phyloP scores from a whole-genome alignment of 208 protist species.

The Acanthamoeba castellanii region DNA sequence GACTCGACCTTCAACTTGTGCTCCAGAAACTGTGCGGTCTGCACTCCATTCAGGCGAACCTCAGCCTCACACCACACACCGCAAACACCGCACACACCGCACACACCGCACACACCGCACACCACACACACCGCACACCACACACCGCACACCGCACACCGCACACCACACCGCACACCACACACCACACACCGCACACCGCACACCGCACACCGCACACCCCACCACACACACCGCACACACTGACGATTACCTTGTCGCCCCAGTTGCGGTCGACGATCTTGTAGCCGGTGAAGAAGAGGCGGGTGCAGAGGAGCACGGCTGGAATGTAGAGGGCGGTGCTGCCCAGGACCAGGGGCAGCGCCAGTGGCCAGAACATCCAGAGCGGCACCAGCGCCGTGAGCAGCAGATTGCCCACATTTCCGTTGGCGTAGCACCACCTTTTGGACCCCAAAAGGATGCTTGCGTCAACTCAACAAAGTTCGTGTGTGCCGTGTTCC shows the following conservation, averaged over 20 bases:
- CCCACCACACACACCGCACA: background rate
- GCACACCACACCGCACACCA: background rate
- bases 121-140: no score
- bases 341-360: conserved; percentile 10
- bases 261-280: conserved; percentile 67
- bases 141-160: no score
- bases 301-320: conserved; percentile 14
- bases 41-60: no score
- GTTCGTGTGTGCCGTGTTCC: no score
- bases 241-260: background rate
- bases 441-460: background rate
- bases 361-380: conserved; percentile 54
- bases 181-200: background rate
- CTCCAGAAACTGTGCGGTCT: background rate
- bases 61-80: background rate
- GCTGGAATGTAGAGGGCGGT: conserved; percentile 52
- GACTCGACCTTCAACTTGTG: conserved; percentile 44
- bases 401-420: conserved; percentile 46
- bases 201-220: no score
- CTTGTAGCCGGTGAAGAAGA: conserved; percentile 66
- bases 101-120: background rate
- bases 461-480: no score
- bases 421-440: conserved; percentile 55
- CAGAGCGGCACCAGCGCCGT: conserved; percentile 34
- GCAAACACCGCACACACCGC: no score